Percentiles rank a stretch among this genome's conserved stretches.
Evolutionary conservation across 2,329 filamentous ascomycete genomes (phyloP).

Genomic region (Aspergillus sp.): DNA sequence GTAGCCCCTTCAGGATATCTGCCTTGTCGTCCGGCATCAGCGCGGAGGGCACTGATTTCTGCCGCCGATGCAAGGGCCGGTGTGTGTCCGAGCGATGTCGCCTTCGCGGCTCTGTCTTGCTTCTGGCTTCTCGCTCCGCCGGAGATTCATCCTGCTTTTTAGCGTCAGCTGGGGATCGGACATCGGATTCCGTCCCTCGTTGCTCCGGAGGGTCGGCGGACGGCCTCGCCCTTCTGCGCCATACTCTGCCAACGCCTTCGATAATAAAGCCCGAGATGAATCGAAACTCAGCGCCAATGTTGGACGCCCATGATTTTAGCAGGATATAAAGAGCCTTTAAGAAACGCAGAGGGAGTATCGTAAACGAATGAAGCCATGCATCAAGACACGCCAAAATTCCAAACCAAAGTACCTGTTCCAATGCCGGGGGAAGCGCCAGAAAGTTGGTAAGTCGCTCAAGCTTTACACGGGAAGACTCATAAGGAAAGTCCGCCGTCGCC

Average conservation of each 20-base stretch:
- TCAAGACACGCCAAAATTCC: constrained; percentile 86
- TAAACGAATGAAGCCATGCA: constrained; percentile 94
- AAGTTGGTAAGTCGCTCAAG: constrained; percentile 88
- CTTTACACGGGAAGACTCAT: constrained; percentile 87
- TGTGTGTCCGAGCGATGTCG: constrained; percentile 21
- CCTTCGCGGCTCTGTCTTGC: constrained; percentile 14
- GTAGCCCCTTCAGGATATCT: constrained; percentile 78
- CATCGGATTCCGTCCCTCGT: constrained; percentile 13
- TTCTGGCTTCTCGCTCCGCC: constrained; percentile 15
- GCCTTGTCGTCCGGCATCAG: constrained; percentile 87
- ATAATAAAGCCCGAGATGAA: constrained; percentile 71
- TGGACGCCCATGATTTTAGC: constrained; percentile 65
- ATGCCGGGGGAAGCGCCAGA: constrained; percentile 64
- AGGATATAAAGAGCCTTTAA: constrained; percentile 69
- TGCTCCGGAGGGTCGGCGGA: constrained; percentile 10
- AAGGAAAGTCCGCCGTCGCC: constrained; percentile 54
- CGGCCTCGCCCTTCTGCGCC: constrained; percentile 45
- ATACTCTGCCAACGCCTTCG: constrained; percentile 68
- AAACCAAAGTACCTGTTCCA: constrained; percentile 80
- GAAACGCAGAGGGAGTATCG: constrained; percentile 85
- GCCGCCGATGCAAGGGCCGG: constrained; percentile 53
- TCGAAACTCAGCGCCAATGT: constrained; percentile 59
- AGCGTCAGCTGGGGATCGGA: constrained; percentile 8
- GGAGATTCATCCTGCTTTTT: constrained; percentile 9
- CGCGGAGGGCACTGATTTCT: constrained; percentile 75